phyloP scores from a whole-genome alignment of 2,329 filamentous ascomycete genomes.

The Xylariaceae sp. region DNA sequence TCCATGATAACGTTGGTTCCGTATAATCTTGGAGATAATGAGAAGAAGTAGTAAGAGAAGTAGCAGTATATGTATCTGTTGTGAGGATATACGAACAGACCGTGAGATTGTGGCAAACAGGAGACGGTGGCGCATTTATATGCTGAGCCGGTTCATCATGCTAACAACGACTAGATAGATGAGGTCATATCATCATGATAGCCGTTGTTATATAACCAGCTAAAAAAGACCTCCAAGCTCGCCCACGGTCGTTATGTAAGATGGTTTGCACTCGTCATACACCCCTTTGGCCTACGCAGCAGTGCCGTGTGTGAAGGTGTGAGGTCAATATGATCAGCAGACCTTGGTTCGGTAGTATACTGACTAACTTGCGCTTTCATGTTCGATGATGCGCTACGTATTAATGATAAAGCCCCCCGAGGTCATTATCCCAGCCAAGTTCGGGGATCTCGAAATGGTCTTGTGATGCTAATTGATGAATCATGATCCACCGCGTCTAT shows the following conservation, averaged over 20 bases:
- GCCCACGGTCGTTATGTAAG: not conserved
- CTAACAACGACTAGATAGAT: too few species aligned
- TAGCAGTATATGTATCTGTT: too few species aligned
- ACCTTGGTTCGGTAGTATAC: not conserved
- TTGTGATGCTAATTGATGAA: too few species aligned
- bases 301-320: not conserved
- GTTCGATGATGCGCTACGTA: not conserved
- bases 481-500: too few species aligned
- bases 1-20: constrained; percentile 6
- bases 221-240: not conserved
- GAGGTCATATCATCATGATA: too few species aligned
- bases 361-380: not conserved
- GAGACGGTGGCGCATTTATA: too few species aligned
- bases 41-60: too few species aligned
- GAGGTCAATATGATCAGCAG: not conserved
- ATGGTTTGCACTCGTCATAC: not conserved
- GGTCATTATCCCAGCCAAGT: too few species aligned
- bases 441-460: too few species aligned
- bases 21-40: too few species aligned
- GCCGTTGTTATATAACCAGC: not conserved
- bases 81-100: too few species aligned
- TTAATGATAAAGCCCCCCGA: not conserved
- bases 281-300: not conserved
- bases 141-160: too few species aligned
- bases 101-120: not conserved